phyloP scores from a whole-genome alignment of 108 stramenopile genomes.

The Nannochloropsis salina region DNA sequence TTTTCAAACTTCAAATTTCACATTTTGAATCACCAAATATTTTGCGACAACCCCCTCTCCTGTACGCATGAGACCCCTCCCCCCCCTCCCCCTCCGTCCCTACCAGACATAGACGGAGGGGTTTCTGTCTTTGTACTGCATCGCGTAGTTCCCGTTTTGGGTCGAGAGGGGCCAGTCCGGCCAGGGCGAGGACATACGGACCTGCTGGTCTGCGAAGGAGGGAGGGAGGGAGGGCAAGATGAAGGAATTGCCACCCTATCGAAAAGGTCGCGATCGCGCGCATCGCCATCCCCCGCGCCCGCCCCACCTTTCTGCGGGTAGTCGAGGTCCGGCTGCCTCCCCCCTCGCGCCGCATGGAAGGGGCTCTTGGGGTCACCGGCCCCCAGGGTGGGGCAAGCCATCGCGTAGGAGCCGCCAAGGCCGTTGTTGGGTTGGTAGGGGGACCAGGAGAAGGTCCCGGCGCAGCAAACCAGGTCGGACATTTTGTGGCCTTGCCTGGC shows the following conservation, averaged over 20 bases:
- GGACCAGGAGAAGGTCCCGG: background rate
- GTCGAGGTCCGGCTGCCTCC: background rate
- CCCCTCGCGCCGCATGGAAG: background rate
- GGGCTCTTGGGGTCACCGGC: background rate
- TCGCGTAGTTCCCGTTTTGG: background rate
- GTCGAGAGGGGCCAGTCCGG: conserved; percentile 6
- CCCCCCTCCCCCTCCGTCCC: no score
- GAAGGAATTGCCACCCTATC: no score
- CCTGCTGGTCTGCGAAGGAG: background rate
- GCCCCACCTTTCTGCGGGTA: conserved; percentile 16
- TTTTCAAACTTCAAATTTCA: no score
- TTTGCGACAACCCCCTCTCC: no score
- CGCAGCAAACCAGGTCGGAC: background rate
- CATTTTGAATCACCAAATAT: no score
- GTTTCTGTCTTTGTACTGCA: background rate
- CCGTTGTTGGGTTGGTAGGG: background rate
- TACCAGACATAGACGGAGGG: conserved; percentile 2
- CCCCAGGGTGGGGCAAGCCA: background rate
- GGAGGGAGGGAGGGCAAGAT: background rate
- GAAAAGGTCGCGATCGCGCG: no score
- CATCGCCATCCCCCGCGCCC: no score
- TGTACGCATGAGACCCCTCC: no score
- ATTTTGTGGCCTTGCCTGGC: background rate
- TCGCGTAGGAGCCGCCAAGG: background rate
- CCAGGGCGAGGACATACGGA: background rate